Evolutionary conservation across 2,329 filamentous ascomycete genomes (phyloP).

Genomic region (Diaporthe citrichinensis): DNA sequence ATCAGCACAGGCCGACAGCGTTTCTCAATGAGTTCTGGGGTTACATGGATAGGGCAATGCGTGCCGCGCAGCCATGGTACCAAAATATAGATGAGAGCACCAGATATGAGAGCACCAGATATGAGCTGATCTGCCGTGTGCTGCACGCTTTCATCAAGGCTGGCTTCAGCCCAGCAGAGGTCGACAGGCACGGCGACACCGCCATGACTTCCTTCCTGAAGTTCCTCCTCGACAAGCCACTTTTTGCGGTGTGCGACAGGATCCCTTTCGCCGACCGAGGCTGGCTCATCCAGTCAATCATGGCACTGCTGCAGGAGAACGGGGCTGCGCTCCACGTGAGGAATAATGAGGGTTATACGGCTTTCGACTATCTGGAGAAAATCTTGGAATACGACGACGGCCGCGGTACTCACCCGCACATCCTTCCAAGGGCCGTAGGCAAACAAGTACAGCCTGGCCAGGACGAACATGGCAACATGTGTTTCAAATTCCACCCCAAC

Average conservation of each 20-base stretch:
- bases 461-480: background rate
- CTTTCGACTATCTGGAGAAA: background rate
- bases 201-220: constrained; percentile 17
- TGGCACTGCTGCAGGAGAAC: constrained; percentile 6
- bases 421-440: background rate
- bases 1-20: background rate
- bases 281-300: background rate
- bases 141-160: background rate
- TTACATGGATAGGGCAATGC: background rate
- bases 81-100: background rate
- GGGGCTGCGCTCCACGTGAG: background rate
- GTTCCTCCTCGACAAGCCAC: background rate
- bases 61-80: background rate
- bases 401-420: fast-evolving
- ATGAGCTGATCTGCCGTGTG: background rate
- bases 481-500: background rate
- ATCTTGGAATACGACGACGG: background rate
- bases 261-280: fast-evolving
- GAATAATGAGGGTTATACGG: background rate
- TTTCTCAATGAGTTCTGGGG: background rate
- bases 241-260: background rate
- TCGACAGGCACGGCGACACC: background rate
- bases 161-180: constrained; percentile 2
- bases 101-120: no score
- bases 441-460: background rate